Evolutionary conservation across 2,329 filamentous ascomycete species (phyloP).

Genomic region (Dothidotthia symphoricarpi): DNA sequence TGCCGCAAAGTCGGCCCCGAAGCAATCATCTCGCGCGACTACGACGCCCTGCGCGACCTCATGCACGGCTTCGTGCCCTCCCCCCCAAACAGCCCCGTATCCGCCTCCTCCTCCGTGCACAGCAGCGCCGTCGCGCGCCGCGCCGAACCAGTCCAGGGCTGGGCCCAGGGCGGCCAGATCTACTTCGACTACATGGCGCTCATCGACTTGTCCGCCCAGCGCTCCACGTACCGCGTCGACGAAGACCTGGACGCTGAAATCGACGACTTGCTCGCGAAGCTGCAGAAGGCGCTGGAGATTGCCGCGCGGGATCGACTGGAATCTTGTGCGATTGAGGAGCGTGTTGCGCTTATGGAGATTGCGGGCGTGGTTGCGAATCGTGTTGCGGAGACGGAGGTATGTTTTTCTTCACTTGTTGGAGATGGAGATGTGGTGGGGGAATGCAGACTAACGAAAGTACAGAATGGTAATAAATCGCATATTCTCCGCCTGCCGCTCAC

Average conservation of each 20-base stretch:
- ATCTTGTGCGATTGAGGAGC: constrained; percentile 50
- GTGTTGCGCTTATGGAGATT: constrained; percentile 80
- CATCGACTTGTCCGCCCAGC: constrained; percentile 39
- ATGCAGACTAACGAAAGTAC: constrained; percentile 37
- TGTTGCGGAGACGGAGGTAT: constrained; percentile 50
- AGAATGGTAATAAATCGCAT: constrained; percentile 41
- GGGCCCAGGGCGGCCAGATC: constrained; percentile 76
- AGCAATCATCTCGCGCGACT: constrained; percentile 80
- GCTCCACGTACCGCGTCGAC: constrained; percentile 31
- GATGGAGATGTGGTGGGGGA: no score
- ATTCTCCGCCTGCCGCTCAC: constrained; percentile 65
- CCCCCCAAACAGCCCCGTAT: constrained; percentile 45
- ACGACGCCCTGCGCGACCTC: constrained; percentile 65
- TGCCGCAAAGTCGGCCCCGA: constrained; percentile 76
- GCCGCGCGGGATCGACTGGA: constrained; percentile 43
- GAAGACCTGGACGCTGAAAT: constrained; percentile 35
- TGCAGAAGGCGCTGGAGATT: constrained; percentile 38
- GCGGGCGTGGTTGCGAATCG: constrained; percentile 68
- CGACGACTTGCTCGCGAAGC: constrained; percentile 29
- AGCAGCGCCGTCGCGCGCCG: constrained; percentile 10
- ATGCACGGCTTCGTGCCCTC: constrained; percentile 64
- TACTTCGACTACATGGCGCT: constrained; percentile 65
- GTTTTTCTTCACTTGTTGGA: constrained; percentile 6
- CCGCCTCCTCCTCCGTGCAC: constrained; percentile 8
- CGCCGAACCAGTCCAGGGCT: constrained; percentile 59